Evolutionary conservation across 306 rosid genomes (phyloP), one percentile per base, ranked within the genome.

Genomic region (Medicago ruthenica): DNA sequence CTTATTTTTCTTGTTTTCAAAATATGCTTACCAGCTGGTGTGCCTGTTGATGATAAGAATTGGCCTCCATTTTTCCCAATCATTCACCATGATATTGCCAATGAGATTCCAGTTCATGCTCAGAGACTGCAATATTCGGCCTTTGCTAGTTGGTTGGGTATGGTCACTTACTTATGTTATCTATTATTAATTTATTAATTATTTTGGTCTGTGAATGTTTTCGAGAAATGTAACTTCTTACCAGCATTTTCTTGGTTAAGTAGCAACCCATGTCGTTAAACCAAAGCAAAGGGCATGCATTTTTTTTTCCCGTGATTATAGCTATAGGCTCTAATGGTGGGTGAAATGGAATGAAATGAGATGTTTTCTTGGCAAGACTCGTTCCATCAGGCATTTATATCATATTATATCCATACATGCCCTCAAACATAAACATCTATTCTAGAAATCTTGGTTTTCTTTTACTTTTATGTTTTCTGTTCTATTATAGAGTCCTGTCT

Each of bases 101-200:
- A 90, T 71, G 99, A 96, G 82, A 96, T 96, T 81, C 99, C 98
- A 5, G 89, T 86, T 74, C 96, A 96, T 83, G 99, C 96, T 72
- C 99, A 96, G 85, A 92, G 77, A 83, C 84, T 96, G 77, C 99
- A 96, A 81, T 96, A 96, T 85, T 81, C 89, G 87, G 99, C 99
- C 75, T 96, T 96, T 81, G 99, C 97, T 39, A 92, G 99, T 83
- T 96, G 99, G 99, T 76, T 96, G 83, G 99, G 99, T 95, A 89
- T 61, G 83, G 24, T 40, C 17, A 64, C 62, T 66, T 73, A 75
- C 57, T 66, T 61, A 58, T 66, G 47, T 60, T 57, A 14, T 81
- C 51, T 73, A 40, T 86, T 12, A 61, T 72, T 64, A 6, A 16
- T 71, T 80, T 24, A 24, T 24, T 27, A 27, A 27, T 27, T 27